Conservation (phyloP, 257 asterid genomes). For the Thymus mandschuricus region DNA sequence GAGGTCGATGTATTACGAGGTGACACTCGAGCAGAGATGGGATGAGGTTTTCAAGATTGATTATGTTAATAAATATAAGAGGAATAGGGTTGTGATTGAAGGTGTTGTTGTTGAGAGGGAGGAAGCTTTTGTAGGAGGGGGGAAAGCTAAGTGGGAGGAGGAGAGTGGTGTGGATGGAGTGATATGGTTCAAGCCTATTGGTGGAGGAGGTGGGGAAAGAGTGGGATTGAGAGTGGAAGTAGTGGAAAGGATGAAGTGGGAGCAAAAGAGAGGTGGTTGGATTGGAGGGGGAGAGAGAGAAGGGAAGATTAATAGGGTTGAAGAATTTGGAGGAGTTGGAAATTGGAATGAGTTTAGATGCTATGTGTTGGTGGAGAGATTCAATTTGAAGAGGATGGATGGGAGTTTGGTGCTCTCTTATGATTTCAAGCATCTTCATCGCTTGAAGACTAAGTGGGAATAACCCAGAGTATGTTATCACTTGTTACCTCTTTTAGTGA, state of each 20-base stretch:
- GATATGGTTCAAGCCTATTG: constrained; percentile 45
- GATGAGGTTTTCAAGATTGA: constrained; percentile 38
- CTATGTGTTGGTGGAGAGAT: constrained; percentile 70
- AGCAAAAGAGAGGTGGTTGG: constrained; percentile 50
- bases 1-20: constrained; percentile 48
- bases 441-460: constrained; percentile 48
- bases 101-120: constrained; percentile 41
- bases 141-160: constrained; percentile 40
- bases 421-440: constrained; percentile 55
- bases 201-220: background rate
- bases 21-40: constrained; percentile 62
- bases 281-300: constrained; percentile 20
- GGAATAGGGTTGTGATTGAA: constrained; percentile 42
- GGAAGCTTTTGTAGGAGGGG: constrained; percentile 34
- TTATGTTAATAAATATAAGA: background rate
- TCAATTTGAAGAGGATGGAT: constrained; percentile 60
- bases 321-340: constrained; percentile 31
- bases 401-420: constrained; percentile 50
- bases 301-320: constrained; percentile 40
- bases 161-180: constrained; percentile 38
- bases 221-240: constrained; percentile 57
- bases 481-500: too few species aligned
- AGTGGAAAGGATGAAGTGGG: constrained; percentile 63
- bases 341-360: constrained; percentile 50
- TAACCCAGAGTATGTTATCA: too few species aligned